Base-by-base conservation (phyloP, 2,329 filamentous ascomycete genomes). In the Calcarisporium arbuscula region DNA sequence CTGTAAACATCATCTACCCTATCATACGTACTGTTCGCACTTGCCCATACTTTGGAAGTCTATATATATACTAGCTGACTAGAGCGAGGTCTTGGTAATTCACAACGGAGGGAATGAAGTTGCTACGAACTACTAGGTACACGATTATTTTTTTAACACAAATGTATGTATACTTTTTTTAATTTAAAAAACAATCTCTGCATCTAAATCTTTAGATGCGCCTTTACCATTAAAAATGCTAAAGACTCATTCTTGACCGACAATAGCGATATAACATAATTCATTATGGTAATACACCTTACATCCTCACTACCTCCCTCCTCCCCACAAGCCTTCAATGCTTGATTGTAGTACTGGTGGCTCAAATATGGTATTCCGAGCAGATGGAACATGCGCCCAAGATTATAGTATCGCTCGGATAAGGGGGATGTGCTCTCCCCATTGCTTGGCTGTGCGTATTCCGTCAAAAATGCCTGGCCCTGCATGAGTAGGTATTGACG, bases 401-500 rank as follows among this genome's bases (percentile, higher is more conserved):
- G 48, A 16, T 63, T 63, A 32, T 62, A 63, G 34, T 55, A 56
- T n/a, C 54, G 47, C 35, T 62, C 60, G 2, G 57, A 52, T 31
- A 46, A 41, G 3, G 46, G 43, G 8, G 35, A 31, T 8, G 8
- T 23, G 10, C 26, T 25, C n/a, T 35, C 19, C 4, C 27, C 32
- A 14, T 37, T 22, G 2, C 40, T 38, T 6, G 42, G 38, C 7
- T 54, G 45, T 7, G 50, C 48, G 23, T 63, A 63, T n/a, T 51
- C 47, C 5, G 49, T 76, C 38, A 96, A 61, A 50, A 95, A 95
- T 0, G 80, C 69, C 32, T 95, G 72, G 0, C 88, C 92, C 56
- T 96, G 89, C 44, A 86, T 70, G 27, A 95, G 78, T 26, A 88
- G 76, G 52, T 85, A 90, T 53, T 96, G 90, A 2, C 92, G 71